phyloP scores from a whole-genome alignment of 1,139 yeast species.

The Fermentozyma sake region DNA sequence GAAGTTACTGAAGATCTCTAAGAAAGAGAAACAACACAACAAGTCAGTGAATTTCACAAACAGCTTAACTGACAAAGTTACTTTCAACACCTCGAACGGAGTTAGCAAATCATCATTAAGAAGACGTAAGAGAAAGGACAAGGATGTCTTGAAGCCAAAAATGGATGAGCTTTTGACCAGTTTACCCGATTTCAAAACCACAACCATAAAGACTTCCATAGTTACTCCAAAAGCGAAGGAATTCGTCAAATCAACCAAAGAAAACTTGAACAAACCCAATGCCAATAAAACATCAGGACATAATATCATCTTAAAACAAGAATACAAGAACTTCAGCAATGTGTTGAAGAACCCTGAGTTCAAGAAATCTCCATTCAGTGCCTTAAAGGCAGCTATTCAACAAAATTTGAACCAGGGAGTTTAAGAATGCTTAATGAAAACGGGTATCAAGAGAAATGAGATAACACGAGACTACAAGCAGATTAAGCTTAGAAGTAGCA shows the following conservation, averaged over 20 bases:
- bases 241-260: slow-evolving; percentile 18
- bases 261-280: slow-evolving; percentile 53
- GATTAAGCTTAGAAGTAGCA: too few species aligned
- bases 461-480: too few species aligned
- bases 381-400: slow-evolving; percentile 44
- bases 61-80: slow-evolving; percentile 23
- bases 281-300: slow-evolving; percentile 56
- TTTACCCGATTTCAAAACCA: slow-evolving; percentile 18
- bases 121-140: slow-evolving; percentile 60
- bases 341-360: slow-evolving; percentile 51
- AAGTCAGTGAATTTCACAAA: slow-evolving; percentile 29
- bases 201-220: slow-evolving; percentile 8
- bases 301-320: slow-evolving; percentile 47
- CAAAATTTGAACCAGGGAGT: slow-evolving; percentile 9
- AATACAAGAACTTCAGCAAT: slow-evolving; percentile 50
- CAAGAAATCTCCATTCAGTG: slow-evolving; percentile 53
- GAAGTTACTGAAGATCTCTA: slow-evolving; percentile 49
- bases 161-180: slow-evolving; percentile 58
- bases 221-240: slow-evolving; percentile 7
- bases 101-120: slow-evolving; percentile 62
- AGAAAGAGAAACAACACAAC: slow-evolving; percentile 47
- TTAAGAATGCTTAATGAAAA: too few species aligned
- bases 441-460: too few species aligned
- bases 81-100: slow-evolving; percentile 32
- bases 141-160: slow-evolving; percentile 61